Evolutionary conservation across 1,284 basidiomycete species (phyloP).

Genomic region (Leccinum subrobustum): DNA sequence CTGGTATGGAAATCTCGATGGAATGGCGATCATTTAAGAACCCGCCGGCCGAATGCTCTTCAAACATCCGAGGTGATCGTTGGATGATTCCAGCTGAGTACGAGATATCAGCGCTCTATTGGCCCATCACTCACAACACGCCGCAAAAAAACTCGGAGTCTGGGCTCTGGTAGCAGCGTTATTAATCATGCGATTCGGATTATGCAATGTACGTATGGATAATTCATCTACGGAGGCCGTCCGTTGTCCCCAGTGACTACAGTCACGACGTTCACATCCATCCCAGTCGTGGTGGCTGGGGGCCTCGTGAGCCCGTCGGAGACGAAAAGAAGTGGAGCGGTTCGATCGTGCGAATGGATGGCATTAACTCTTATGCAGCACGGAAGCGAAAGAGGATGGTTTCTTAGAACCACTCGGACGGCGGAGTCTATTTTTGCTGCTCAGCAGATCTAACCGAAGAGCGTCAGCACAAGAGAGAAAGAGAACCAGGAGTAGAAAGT

Average conservation of each 20-base stretch:
- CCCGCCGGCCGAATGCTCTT: slow-evolving; percentile 11
- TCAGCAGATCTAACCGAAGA: slow-evolving; percentile 27
- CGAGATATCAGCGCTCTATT: neutral
- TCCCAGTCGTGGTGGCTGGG: slow-evolving; percentile 1
- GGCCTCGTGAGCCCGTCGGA: slow-evolving; percentile 10
- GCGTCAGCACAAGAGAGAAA: slow-evolving; percentile 10
- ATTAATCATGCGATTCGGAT: slow-evolving; percentile 24
- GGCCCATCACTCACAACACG: neutral
- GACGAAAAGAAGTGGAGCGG: slow-evolving; percentile 11
- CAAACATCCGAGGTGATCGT: slow-evolving; percentile 32
- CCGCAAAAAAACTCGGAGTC: neutral
- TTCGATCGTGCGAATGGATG: slow-evolving; percentile 25
- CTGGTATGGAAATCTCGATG: slow-evolving; percentile 15
- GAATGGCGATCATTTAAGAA: slow-evolving; percentile 17
- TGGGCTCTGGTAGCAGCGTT: neutral
- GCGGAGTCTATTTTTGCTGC: slow-evolving; percentile 33
- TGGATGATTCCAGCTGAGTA: slow-evolving; percentile 2
- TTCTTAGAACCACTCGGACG: slow-evolving; percentile 8
- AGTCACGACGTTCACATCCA: slow-evolving; percentile 1
- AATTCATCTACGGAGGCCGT: slow-evolving; percentile 15
- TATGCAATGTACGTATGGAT: slow-evolving; percentile 33
- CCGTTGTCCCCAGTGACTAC: neutral
- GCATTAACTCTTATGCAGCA: slow-evolving; percentile 14
- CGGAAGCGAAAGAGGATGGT: slow-evolving; percentile 25
- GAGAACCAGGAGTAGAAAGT: neutral